Base-by-base conservation (phyloP, 805 yeast species). In the Myxozyma mucilagina region DNA sequence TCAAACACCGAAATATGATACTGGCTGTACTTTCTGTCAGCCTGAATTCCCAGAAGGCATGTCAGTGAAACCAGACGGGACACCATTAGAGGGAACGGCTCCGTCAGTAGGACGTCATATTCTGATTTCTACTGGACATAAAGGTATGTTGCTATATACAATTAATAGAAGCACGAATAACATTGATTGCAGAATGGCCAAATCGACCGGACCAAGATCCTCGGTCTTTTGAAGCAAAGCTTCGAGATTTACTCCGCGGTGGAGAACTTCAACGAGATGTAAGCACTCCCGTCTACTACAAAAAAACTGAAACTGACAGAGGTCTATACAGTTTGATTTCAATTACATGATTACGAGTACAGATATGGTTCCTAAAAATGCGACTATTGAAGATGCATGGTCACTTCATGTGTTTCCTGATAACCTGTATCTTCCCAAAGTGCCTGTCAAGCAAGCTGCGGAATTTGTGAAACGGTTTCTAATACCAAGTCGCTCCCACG, bases 21-120 rank as follows among this genome's bases (percentile, higher is more conserved):
- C 87, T 0, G 88, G 88, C 0, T 85, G 89, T 68, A 85, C 90
- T 0, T 74, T 70, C 62, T 87, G 91, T 66, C 68, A 72, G 45
- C 79, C 82, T 6, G 66, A 68, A 35, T 65, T 76, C 80, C 59
- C 87, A 85, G 1, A 64, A 63, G 7, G 75, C 70, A 49, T 76
- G 78, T 60, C 82, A 72, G 42, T 78, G 81, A 44, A 79, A 81
- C 64, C 69, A 63, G 52, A 67, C 66, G 4, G 44, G n/a, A 41
- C 75, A 71, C 52, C 77, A 41, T 69, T 86, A 16, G 71, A 76
- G 32, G 78, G 79, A 13, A 82, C 90, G 0, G 78, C 79, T 35
- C 81, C 83, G 0, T 65, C 72, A 3, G 80, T 82, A 5, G 80
- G 83, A 80, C 84, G 83, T 61, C 89, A 86, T 67, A 75, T 83